Conservation (phyloP, 306 rosid species). For the Vigna hirtella region DNA sequence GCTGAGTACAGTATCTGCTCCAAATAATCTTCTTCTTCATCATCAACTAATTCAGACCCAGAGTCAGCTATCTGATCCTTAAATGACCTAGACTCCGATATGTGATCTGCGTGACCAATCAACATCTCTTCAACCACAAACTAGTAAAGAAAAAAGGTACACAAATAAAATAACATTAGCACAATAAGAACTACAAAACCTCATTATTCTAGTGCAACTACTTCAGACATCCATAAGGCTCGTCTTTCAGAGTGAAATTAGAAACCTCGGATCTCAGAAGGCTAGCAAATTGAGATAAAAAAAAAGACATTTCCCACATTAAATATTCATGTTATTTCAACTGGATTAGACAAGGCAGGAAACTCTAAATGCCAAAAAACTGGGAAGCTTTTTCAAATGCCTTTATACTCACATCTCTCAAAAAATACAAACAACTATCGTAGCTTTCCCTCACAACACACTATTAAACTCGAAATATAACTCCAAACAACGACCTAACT, state of each 20-base stretch:
- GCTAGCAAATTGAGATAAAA: conserved; percentile 27
- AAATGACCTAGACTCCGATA: conserved; percentile 61
- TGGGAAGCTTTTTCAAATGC: conserved; percentile 26
- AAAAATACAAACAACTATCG: conserved; percentile 6
- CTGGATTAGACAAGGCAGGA: not conserved
- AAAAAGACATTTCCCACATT: not conserved
- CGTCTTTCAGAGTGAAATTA: conserved; percentile 25
- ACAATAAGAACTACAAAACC: conserved; percentile 22
- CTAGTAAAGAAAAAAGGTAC: conserved; percentile 41
- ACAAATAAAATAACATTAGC: conserved; percentile 29
- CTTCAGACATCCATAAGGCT: not conserved
- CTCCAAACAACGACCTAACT: not conserved
- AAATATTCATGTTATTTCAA: conserved; percentile 10
- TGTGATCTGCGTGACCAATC: conserved; percentile 67
- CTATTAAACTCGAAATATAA: conserved; percentile 1
- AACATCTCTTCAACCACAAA: conserved; percentile 66
- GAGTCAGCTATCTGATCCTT: conserved; percentile 61
- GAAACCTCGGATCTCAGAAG: conserved; percentile 13
- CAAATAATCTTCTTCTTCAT: conserved; percentile 54
- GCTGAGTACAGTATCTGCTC: conserved; percentile 73
- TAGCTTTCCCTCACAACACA: not conserved
- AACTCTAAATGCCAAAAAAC: conserved; percentile 26
- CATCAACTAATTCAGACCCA: conserved; percentile 57
- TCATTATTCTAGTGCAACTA: conserved; percentile 1
- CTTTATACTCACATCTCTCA: not conserved